A percentile compares a stretch with the other conserved stretches of the same genome.
Conservation (phyloP, 2,329 filamentous ascomycete species). For the Verticillium nonalfalfae region DNA sequence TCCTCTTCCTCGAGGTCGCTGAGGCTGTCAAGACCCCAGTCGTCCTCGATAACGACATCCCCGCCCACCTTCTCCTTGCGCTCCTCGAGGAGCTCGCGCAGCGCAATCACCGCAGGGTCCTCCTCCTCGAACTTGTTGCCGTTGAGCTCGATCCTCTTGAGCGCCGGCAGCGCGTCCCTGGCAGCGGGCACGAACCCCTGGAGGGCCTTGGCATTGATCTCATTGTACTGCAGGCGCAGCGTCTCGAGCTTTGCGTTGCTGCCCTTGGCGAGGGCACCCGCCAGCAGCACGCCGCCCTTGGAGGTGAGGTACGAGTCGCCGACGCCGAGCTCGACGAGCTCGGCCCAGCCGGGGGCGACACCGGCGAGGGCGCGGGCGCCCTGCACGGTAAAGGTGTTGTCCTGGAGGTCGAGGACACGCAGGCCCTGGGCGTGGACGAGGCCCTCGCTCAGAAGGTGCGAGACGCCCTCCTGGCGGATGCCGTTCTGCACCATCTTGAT, state of each 20-base stretch:
- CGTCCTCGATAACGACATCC: conserved; percentile 64
- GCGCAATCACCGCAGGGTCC: conserved; percentile 60
- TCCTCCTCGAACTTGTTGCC: conserved; percentile 93
- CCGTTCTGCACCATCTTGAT: conserved; percentile 99
- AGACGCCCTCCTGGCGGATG: conserved; percentile 89
- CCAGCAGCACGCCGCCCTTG: conserved; percentile 70
- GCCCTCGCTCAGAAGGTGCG: conserved; percentile 71
- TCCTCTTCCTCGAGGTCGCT: conserved; percentile 80
- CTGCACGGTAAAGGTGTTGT: conserved; percentile 88
- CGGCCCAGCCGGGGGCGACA: conserved; percentile 67
- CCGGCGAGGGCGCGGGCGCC: conserved; percentile 74
- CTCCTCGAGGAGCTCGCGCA: conserved; percentile 67
- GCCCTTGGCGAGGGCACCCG: conserved; percentile 65
- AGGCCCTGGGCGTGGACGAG: conserved; percentile 64
- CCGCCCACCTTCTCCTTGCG: conserved; percentile 70
- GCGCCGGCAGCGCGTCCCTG: conserved; percentile 60
- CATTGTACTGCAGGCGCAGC: conserved; percentile 86
- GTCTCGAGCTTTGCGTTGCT: conserved; percentile 75
- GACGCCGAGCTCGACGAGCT: conserved; percentile 76
- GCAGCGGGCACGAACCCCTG: conserved; percentile 65
- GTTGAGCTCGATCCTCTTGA: conserved; percentile 88
- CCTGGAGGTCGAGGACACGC: conserved; percentile 81
- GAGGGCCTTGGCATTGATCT: conserved; percentile 74
- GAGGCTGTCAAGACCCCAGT: conserved; percentile 80
- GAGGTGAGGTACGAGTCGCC: conserved; percentile 80